Base-by-base conservation (phyloP, 225 moss, liverwort and hornwort species). In the Neckera pumila region DNA sequence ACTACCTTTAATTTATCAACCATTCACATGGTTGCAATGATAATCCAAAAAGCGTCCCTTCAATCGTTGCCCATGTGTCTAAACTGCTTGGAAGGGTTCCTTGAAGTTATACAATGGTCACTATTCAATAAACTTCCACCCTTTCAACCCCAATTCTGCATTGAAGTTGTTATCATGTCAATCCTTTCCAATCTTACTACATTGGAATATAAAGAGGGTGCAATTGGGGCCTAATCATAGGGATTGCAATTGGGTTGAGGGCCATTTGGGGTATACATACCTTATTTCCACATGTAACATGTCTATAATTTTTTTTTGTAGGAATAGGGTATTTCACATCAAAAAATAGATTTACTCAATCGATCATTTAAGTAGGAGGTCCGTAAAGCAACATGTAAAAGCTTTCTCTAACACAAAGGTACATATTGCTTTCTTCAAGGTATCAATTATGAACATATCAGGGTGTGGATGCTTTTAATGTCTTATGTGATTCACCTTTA, bases 11-110 rank as follows among this genome's bases (percentile, higher is more conserved):
- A 23, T 4, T 69, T 40, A 25, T 70, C 38, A 14, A 70, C 1
- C 25, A 70, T 40, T 40, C 0, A 40, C 8, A 14, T 40, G 25
- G n/a, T 36, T 66, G 67, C 12, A 12, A 22, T 67, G 67, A 20
- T 21, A 67, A 21, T 67, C n/a, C 3, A 12, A n/a, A n/a, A 21
- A 12, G 2, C 0, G 0, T 4, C 12, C 21, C 4, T 12, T 21
- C n/a, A 67, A 67, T 7, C 7, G n/a, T n/a, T 67, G 67, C 2
- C n/a, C 0, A n/a, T 67, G 6, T n/a, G 7, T 21, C 3, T n/a
- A 20, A 36, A 11, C 36, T 3, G 2, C 11, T 66, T 66, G 3
- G 11, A 66, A 2, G 36, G 34, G 1, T 36, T 36, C 6, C 6
- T 4, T n/a, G 7, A 21, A 67, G 12, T 12, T n/a, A 67, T 3